Base-by-base conservation (phyloP, 148 eudicot genomes). In the Vaccinium darrowii region DNA sequence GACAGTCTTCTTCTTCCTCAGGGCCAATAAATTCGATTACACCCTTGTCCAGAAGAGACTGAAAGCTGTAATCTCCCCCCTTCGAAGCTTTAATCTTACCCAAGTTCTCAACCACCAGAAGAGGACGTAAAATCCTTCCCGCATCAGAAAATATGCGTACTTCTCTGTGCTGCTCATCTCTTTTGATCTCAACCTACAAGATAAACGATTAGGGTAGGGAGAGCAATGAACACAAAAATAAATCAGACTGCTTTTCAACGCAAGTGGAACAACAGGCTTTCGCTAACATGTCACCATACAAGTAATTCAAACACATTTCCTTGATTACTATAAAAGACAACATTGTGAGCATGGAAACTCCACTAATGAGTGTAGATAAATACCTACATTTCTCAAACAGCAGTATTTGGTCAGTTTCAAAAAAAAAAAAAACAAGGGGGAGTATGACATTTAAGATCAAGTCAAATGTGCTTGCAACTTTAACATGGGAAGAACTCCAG, bases 1-100 rank as follows among this genome's bases (percentile, higher is more conserved):
- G 79, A 75, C 99, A 96, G 65, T 96, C 99, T 85, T 97, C 99
- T 86, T 95, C 98, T 89, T 97, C 99, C 83, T 97, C 99, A 16
- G 93, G 67, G 62, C 99, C 99, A 51, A 97, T 92, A 77, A 97
- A 83, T 78, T 97, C 99, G 65, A 97, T 86, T 73, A 97, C 84
- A 33, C 99, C 98, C 84, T 90, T 89, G 79, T 93, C 92, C 83
- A 97, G 67, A 86, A 97, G 98, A 21, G 92, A 86, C 69, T 93
- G 92, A 83, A 97, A 97, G 52, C 86, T 84, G 82, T 53, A 92
- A 33, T 89, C 87, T 81, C 89, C 92, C 74, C 94, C 98, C 88
- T 95, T 95, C 69, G 94, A 39, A 74, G 82, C 81, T 86, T 93
- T 92, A 30, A 90, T 89, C 87, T 89, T 94, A 82, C 84, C 89